A percentile compares a stretch with the other conserved stretches of the same genome.
Evolutionary conservation across 1,139 yeast genomes (phyloP).

Genomic region (Hemisphaericaspora subhashii): DNA sequence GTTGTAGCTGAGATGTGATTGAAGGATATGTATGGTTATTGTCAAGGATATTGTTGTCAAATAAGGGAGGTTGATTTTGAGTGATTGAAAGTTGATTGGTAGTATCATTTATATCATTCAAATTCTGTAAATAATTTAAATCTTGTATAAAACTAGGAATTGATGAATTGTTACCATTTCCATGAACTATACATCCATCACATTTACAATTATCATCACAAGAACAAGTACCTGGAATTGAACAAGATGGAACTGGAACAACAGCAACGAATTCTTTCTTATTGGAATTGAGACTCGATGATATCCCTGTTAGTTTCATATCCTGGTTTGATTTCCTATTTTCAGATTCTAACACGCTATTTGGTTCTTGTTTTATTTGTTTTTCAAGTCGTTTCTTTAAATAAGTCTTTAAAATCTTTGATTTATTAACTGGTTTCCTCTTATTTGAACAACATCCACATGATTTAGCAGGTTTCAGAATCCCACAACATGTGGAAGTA

Average conservation of each 20-base stretch:
- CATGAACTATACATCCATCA: slow-evolving; percentile 49
- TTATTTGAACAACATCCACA: slow-evolving; percentile 26
- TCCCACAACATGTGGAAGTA: slow-evolving; percentile 35
- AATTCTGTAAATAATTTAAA: slow-evolving; percentile 2
- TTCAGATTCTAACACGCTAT: not conserved
- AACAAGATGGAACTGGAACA: slow-evolving; percentile 38
- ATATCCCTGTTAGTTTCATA: not conserved
- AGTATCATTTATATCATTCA: not conserved
- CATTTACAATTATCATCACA: slow-evolving; percentile 51
- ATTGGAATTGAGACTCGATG: slow-evolving; percentile 1
- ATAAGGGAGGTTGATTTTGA: not conserved
- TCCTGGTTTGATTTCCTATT: not conserved
- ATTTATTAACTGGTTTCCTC: slow-evolving; percentile 28
- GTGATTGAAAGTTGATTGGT: not conserved
- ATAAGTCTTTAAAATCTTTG: slow-evolving; percentile 39
- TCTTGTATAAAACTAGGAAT: not conserved
- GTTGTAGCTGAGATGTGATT: not conserved
- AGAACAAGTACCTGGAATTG: slow-evolving; percentile 51
- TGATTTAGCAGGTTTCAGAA: slow-evolving; percentile 17
- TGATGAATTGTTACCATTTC: slow-evolving; percentile 18
- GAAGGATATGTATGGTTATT: too few species aligned
- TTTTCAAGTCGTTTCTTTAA: slow-evolving; percentile 25
- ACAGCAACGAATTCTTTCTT: slow-evolving; percentile 20
- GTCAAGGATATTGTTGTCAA: too few species aligned
- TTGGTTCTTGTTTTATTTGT: slow-evolving; percentile 9